Evolutionary conservation across 1,284 basidiomycete species (phyloP).

Genomic region (Sporisorium iseilematis-ciliati): DNA sequence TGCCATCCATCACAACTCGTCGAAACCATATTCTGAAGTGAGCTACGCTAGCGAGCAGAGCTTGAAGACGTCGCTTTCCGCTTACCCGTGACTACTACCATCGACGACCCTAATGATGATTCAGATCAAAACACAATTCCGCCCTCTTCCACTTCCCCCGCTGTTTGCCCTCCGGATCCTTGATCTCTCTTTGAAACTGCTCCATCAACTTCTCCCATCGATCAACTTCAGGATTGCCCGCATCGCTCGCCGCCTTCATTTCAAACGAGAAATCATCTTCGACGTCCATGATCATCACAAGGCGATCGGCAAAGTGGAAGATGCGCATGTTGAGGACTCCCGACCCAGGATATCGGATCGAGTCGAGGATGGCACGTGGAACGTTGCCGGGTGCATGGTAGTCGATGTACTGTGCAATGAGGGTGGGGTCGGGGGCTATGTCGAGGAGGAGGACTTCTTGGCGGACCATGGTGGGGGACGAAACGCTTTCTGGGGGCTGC

Average conservation of each 20-base stretch:
- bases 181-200: conserved; percentile 31
- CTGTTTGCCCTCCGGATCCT: conserved; percentile 28
- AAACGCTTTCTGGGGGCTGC: too few species aligned
- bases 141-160: conserved; percentile 35
- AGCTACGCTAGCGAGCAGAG: too few species aligned
- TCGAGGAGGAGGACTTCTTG: conserved; percentile 41
- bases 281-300: conserved; percentile 46
- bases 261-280: conserved; percentile 37
- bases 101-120: conserved; percentile 4
- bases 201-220: conserved; percentile 38
- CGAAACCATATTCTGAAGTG: too few species aligned
- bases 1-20: conserved; percentile 3
- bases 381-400: conserved; percentile 42
- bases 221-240: conserved; percentile 22
- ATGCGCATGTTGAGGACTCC: conserved; percentile 47
- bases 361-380: conserved; percentile 28
- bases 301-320: conserved; percentile 38
- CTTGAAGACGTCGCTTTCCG: too few species aligned
- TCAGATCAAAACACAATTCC: conserved; percentile 36
- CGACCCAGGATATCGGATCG: conserved; percentile 32
- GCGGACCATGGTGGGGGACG: conserved; percentile 20
- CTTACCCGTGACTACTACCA: too few species aligned
- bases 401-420: conserved; percentile 40
- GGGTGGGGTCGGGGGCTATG: conserved; percentile 22
- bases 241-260: conserved; percentile 28